Base-by-base conservation (phyloP, 371 early-diverging fungal species). In the Basidiobolus meristosporus region DNA sequence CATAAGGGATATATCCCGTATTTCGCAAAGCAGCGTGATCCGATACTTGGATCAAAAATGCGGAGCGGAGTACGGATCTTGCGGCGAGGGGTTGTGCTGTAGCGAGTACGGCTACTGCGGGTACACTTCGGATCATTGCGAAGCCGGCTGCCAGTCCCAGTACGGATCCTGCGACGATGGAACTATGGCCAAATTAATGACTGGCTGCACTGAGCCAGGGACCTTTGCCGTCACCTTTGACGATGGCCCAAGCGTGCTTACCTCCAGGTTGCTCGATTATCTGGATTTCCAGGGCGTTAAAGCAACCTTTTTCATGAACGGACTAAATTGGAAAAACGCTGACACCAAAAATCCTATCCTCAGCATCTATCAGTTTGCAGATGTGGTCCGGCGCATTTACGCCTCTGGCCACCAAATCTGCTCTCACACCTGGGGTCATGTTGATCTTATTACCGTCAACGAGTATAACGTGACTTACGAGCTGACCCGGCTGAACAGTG, bases 271-370 rank as follows among this genome's bases (percentile, higher is more conserved):
- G 0, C 46, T 82, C 7, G 60, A 66, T 31, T 40, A 50, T 11
- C 48, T 80, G 18, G 55, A 59, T 19, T 29, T 39, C 2, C 22
- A 51, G 14, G 32, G 56, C 17, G 50, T 63, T 34, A 73, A 63
- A 38, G 77, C 62, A 1, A 82, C 81, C 0, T 80, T 78, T 46
- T 82, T 77, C 48, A 51, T 77, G 9, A 68, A 72, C 50, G 81
- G 79, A 6, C 30, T 52, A 7, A 59, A 51, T 36, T 45, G 54
- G 1, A 44, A 44, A 14, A 20, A 46, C 19, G 36, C 56, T 16
- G 48, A 57, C 39, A 18, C 37, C 35, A n/a, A 34, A 47, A 42
- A 48, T 50, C 18, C 45, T 49, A 26, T 26, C 26, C 36, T 36
- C 36, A 16, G 16, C 18, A 16, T 11, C 11, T 11, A 16, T 17